Evolutionary conservation across 768 basidiomycete species (phyloP).

Genomic region (Suillus subluteus): DNA sequence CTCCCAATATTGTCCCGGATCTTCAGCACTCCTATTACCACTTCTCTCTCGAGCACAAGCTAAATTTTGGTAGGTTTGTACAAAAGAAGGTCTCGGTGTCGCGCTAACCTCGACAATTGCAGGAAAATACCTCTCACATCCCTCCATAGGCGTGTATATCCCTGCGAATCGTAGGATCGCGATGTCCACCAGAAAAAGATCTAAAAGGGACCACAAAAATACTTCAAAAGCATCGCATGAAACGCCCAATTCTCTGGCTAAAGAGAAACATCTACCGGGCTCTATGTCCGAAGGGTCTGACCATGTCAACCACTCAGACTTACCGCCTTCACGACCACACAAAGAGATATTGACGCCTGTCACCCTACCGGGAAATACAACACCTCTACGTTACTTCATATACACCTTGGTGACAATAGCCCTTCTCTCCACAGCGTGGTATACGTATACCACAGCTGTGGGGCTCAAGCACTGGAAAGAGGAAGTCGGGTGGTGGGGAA

Average conservation of each 20-base stretch:
- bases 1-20: not conserved
- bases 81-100: not conserved
- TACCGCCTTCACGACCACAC: conserved; percentile 4
- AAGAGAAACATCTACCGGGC: not conserved
- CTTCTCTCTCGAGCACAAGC: not conserved
- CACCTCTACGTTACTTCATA: conserved; percentile 42
- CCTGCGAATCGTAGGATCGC: too few species aligned
- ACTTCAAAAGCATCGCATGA: not conserved
- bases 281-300: not conserved
- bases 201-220: not conserved
- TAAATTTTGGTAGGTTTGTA: not conserved
- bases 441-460: conserved; percentile 48
- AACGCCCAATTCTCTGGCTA: not conserved
- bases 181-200: conserved; percentile 4
- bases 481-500: conserved; percentile 62
- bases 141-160: too few species aligned
- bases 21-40: not conserved
- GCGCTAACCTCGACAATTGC: not conserved
- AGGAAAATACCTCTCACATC: conserved; percentile 1
- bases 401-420: conserved; percentile 49
- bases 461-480: conserved; percentile 50
- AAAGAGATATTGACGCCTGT: conserved; percentile 5
- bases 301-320: conserved; percentile 2
- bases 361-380: conserved; percentile 11
- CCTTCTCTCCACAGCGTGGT: conserved; percentile 50